Percentiles rank a stretch among this genome's conserved stretches.
phyloP scores from a whole-genome alignment of 2,329 filamentous ascomycete species.

The Zelopaecilomyces penicillatus region DNA sequence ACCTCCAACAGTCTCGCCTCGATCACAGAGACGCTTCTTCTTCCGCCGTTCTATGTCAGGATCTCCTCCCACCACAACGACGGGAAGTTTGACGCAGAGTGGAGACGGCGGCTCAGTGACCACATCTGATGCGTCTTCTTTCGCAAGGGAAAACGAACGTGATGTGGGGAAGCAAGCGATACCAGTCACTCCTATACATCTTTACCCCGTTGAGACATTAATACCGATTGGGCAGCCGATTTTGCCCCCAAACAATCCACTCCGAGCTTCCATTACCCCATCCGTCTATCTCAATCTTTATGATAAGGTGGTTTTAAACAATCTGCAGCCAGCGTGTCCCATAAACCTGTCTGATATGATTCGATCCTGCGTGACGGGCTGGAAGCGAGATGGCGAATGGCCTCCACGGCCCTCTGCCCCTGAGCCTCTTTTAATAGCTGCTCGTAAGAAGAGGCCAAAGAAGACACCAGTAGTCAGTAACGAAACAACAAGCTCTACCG shows the following conservation, averaged over 20 bases:
- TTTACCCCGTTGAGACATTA: slow-evolving; percentile 47
- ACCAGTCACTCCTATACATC: slow-evolving; percentile 17
- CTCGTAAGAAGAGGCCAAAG: slow-evolving; percentile 32
- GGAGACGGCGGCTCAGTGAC: slow-evolving; percentile 26
- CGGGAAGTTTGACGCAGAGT: slow-evolving; percentile 4
- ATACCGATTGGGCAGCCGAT: slow-evolving; percentile 67
- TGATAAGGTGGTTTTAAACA: slow-evolving; percentile 76
- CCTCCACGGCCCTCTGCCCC: slow-evolving; percentile 50
- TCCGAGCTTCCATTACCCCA: slow-evolving; percentile 69
- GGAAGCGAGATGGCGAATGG: slow-evolving; percentile 93
- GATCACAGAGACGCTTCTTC: slow-evolving; percentile 41
- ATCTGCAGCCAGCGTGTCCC: slow-evolving; percentile 74
- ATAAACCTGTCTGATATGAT: slow-evolving; percentile 81
- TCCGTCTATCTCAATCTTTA: slow-evolving; percentile 75
- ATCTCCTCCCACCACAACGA: slow-evolving; percentile 25
- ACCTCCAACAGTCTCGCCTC: slow-evolving; percentile 34
- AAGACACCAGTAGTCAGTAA: slow-evolving; percentile 11
- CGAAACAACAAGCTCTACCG: slow-evolving; percentile 20
- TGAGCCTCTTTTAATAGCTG: slow-evolving; percentile 25
- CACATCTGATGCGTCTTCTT: slow-evolving; percentile 35
- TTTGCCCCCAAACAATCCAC: slow-evolving; percentile 63
- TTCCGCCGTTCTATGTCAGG: slow-evolving; percentile 38
- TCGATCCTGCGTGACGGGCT: slow-evolving; percentile 73
- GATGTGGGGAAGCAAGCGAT: slow-evolving; percentile 24
- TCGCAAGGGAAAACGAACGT: slow-evolving; percentile 28